Conservation (phyloP, 768 basidiomycete genomes). For the Heimioporus sp. region DNA sequence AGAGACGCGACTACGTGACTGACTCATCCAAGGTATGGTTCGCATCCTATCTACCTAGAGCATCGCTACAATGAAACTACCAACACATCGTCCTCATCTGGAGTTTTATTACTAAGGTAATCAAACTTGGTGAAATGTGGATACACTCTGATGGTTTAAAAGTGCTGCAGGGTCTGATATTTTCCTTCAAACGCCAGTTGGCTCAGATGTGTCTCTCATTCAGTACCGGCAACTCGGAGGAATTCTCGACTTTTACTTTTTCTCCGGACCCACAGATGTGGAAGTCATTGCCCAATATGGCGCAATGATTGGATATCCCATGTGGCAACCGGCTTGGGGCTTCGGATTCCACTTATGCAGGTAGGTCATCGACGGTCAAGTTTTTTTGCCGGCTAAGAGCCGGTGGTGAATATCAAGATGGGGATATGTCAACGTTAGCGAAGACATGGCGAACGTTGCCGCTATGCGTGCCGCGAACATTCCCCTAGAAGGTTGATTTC, state of each 20-base stretch:
- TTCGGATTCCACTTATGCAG: slow-evolving; percentile 79
- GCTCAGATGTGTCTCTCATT: slow-evolving; percentile 55
- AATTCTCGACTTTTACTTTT: slow-evolving; percentile 75
- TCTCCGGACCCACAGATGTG: slow-evolving; percentile 51
- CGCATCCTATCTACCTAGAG: slow-evolving; percentile 70
- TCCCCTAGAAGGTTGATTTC: slow-evolving; percentile 64
- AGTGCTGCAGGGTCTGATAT: slow-evolving; percentile 73
- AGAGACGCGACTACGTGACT: background rate
- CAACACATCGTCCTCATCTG: slow-evolving; percentile 59
- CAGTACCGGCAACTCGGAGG: slow-evolving; percentile 77
- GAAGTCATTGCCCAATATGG: slow-evolving; percentile 73
- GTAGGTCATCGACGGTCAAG: slow-evolving; percentile 20
- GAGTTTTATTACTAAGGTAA: slow-evolving; percentile 71
- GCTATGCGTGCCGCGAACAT: slow-evolving; percentile 67
- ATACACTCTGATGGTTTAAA: slow-evolving; percentile 6
- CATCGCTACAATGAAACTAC: slow-evolving; percentile 60
- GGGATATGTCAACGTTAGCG: slow-evolving; percentile 52
- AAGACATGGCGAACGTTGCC: slow-evolving; percentile 52
- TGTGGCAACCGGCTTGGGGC: slow-evolving; percentile 72
- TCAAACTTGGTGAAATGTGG: background rate
- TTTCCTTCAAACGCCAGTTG: slow-evolving; percentile 58
- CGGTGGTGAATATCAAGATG: slow-evolving; percentile 24
- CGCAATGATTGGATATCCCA: slow-evolving; percentile 61
- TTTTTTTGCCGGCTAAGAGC: background rate
- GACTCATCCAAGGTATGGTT: slow-evolving; percentile 52